phyloP scores from a whole-genome alignment of 2,329 filamentous ascomycete genomes.

The Teratosphaeria epicoccoides region DNA sequence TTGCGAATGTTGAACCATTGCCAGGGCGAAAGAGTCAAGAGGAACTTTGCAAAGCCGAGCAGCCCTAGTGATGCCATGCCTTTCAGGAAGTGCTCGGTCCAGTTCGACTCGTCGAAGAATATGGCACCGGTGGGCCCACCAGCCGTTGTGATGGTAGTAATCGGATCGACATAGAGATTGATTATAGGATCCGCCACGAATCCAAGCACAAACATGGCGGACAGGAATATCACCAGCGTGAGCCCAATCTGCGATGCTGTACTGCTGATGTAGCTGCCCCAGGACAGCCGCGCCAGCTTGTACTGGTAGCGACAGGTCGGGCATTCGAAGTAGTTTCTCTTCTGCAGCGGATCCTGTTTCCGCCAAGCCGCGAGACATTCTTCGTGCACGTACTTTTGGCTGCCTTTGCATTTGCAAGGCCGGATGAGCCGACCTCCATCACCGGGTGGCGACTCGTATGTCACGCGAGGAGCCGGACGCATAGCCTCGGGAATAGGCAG shows the following conservation, averaged over 20 bases:
- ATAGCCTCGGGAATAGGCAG: constrained; percentile 44
- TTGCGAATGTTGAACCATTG: constrained; percentile 65
- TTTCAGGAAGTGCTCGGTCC: constrained; percentile 78
- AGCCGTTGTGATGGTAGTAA: constrained; percentile 28
- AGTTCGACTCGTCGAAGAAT: constrained; percentile 42
- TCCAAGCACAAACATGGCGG: constrained; percentile 70
- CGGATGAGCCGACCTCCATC: constrained; percentile 70
- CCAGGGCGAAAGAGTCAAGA: constrained; percentile 63
- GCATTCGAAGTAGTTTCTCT: constrained; percentile 73
- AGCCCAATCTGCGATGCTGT: constrained; percentile 55
- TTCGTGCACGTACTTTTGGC: constrained; percentile 88
- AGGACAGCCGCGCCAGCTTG: constrained; percentile 63
- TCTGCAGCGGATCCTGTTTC: constrained; percentile 55
- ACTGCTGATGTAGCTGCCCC: constrained; percentile 52
- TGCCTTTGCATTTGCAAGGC: constrained; percentile 88
- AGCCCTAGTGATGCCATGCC: constrained; percentile 83
- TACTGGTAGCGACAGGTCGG: constrained; percentile 82
- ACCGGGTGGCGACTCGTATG: constrained; percentile 55
- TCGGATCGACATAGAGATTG: constrained; percentile 73
- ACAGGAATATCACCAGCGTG: constrained; percentile 60
- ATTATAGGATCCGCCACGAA: constrained; percentile 91
- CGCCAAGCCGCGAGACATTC: constrained; percentile 79
- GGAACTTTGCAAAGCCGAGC: constrained; percentile 71
- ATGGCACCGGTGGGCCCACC: constrained; percentile 22
- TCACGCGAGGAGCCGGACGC: constrained; percentile 46